Base-by-base conservation (phyloP, 306 rosid species). In the Castanea sativa region DNA sequence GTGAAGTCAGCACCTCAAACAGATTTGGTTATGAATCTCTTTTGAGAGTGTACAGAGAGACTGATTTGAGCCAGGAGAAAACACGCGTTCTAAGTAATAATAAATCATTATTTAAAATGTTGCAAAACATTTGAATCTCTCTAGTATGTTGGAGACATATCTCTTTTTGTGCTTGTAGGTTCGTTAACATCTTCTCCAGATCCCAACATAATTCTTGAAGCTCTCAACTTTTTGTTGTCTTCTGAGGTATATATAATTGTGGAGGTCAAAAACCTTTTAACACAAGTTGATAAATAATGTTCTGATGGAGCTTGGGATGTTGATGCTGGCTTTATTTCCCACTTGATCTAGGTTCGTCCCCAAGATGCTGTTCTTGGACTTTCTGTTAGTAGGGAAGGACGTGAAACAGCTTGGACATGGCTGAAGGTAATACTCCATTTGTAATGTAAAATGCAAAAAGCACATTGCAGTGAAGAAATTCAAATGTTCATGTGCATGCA, bases 371-470 rank as follows among this genome's bases (percentile, higher is more conserved):
- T 87, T 78, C 79, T 77, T 71, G 98, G 98, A 77, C 88, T 92
- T 12, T 76, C 82, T 81, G 91, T 89, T 79, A 61, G 85, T 73
- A 52, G 56, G 61, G 82, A 91, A 75, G 98, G 97, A 76, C 90
- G 97, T 65, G 97, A 94, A 55, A 81, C 88, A 64, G 94, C 97
- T 76, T 92, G 98, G 98, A 55, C 82, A 9, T 92, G 97, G 97
- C 79, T 94, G 79, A 86, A 92, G 98, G 98, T 86, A 84, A 71
- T 83, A 57, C 76, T 73, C 76, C 67, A 73, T 23, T 77, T 67
- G 55, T 43, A 30, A 21, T 73, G 49, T 57, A 5, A 61, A 78
- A 70, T 65, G 80, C 63, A 57, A 38, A 45, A 69, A 74, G 56
- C 45, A 27, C 43, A 21, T 78, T 33, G 23, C 51, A 25, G 73